Base-by-base conservation (phyloP, 352 stramenopile genomes). In the Albugo candida region DNA sequence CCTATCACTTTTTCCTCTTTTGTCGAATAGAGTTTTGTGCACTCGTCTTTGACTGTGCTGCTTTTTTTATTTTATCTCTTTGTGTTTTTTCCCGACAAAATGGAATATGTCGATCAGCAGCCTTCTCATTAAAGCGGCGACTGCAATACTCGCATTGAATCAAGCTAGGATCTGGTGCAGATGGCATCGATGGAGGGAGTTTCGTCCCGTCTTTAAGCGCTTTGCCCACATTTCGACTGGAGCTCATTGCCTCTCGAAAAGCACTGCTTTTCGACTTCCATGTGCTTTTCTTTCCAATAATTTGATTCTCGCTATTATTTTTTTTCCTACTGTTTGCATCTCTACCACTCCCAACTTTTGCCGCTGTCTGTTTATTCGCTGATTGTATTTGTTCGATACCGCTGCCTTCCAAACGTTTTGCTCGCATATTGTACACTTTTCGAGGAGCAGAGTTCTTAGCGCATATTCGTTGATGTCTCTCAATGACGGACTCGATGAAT, bases 91-190 rank as follows among this genome's bases (percentile, higher is more conserved):
- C 75, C 53, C 84, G 73, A 54, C 87, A 96, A 51, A 91, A 83
- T 14, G 83, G 60, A 48, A 96, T 96, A 55, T 96, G 87, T 2
- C 87, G 64, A 43, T 95, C 85, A 1, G 83, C 87, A 0, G 87
- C 85, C 24, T 78, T 79, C 34, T 95, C 78, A 51, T 96, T 96
- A 55, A 95, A 96, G 16, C 72, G 70, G 11, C 87, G 75, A 46
- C 65, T 75, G 56, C 87, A 96, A 57, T 92, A 83, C 48, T 92
- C 82, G 55, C 87, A 96, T 36, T 76, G 80, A 17, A 96, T 85
- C 6, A 95, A 61, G 37, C 72, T 91, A 35, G 73, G 73, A 45
- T 94, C 75, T 3, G 70, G 71, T 10, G 68, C 73, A 0, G 75
- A 74, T 11, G 70, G 69, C 20, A 68, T 57, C 50, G 72, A 52